These are phyloP conservation scores for Arthroderma sp. DNA, from an alignment of 2,329 filamentous ascomycete genomes.

Conservation along the genomic window DNA sequence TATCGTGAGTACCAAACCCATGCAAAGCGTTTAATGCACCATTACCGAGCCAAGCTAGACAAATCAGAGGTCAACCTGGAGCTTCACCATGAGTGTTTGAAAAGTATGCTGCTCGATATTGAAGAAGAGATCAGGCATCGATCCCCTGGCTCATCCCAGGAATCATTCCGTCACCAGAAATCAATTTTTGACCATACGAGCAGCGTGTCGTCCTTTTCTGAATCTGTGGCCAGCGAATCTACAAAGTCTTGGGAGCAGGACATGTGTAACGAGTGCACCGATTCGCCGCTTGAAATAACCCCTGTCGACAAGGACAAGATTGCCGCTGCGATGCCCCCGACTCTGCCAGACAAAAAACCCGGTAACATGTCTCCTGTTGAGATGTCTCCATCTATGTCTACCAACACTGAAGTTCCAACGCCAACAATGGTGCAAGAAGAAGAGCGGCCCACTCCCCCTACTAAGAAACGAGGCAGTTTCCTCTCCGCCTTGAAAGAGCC, in stretches of 20 bases:
- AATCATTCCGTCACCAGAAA: slow-evolving; percentile 26
- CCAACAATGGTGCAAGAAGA: slow-evolving; percentile 16
- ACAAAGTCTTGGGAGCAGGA: slow-evolving; percentile 16
- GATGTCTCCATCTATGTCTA: slow-evolving; percentile 10
- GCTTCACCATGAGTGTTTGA: slow-evolving; percentile 27
- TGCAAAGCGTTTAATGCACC: slow-evolving; percentile 29
- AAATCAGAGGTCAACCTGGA: slow-evolving; percentile 23
- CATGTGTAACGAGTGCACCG: slow-evolving; percentile 8
- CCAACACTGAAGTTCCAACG: slow-evolving; percentile 18
- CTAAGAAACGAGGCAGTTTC: slow-evolving; percentile 1
- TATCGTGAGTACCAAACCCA: slow-evolving; percentile 39
- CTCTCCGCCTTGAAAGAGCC: not conserved
- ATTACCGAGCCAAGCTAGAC: slow-evolving; percentile 27
- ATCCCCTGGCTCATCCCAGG: slow-evolving; percentile 32
- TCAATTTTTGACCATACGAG: slow-evolving; percentile 39
- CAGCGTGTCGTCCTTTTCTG: slow-evolving; percentile 33
- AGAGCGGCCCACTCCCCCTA: slow-evolving; percentile 15
- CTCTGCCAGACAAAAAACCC: too few relatives aligned
- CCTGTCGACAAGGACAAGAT: too few relatives aligned
- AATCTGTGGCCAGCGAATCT: slow-evolving; percentile 17
- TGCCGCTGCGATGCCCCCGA: not conserved
- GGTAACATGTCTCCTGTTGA: too few relatives aligned
- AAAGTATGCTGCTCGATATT: slow-evolving; percentile 27
- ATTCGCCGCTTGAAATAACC: slow-evolving; percentile 13
- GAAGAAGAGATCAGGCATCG: slow-evolving; percentile 31